Evolutionary conservation across 2,329 filamentous ascomycete genomes (phyloP).

Genomic region (Neoarthrinium moseri): DNA sequence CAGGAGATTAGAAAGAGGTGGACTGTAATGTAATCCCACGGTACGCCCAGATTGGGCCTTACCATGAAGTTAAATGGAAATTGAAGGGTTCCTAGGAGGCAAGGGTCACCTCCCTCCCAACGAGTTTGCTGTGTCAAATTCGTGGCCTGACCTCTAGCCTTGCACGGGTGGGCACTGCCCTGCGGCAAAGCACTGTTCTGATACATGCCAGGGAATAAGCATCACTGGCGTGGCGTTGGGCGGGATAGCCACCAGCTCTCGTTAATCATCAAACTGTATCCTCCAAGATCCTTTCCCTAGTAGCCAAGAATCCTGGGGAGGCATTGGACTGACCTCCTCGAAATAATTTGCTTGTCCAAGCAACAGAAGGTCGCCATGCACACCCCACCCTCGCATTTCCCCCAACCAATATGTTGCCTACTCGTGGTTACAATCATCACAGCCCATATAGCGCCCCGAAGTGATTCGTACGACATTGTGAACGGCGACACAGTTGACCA

Average conservation of each 20-base stretch:
- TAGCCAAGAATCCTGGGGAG: too few species aligned
- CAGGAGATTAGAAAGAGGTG: not conserved
- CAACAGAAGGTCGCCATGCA: too few species aligned
- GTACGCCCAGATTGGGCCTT: not conserved
- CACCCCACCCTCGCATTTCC: not conserved
- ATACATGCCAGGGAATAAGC: not conserved
- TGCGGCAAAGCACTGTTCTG: not conserved
- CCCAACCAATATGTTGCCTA: not conserved
- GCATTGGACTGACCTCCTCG: too few species aligned
- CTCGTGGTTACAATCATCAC: not conserved
- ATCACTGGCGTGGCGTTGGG: not conserved
- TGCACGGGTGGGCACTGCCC: not conserved
- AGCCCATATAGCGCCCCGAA: not conserved
- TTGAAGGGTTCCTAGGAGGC: not conserved
- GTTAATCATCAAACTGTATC: not conserved
- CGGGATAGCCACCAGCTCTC: not conserved
- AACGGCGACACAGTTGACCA: not conserved
- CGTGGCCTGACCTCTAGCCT: not conserved
- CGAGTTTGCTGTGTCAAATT: not conserved
- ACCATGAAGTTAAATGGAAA: not conserved
- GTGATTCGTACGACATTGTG: not conserved
- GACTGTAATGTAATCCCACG: too few species aligned
- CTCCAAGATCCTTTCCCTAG: too few species aligned
- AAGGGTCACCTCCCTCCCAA: not conserved
- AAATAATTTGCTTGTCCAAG: too few species aligned